These are phyloP conservation scores for Venturia effusa DNA, from an alignment of 2,329 filamentous ascomycete genomes.

Conservation along the genomic window DNA sequence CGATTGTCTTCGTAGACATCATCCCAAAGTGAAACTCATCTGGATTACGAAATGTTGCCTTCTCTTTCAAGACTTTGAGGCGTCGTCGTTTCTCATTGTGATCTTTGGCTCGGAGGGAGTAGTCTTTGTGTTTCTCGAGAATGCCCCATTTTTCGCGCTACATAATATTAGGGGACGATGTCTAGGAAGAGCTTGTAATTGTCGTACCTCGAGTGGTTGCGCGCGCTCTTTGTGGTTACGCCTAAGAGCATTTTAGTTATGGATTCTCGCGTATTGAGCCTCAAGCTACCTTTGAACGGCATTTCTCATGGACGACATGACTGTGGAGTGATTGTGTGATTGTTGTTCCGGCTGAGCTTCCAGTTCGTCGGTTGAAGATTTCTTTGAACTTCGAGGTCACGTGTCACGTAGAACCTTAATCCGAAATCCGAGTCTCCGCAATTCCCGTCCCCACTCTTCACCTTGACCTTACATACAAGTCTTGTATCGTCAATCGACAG, in stretches of 20 bases:
- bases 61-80: conserved; percentile 47
- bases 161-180: background rate
- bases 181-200: background rate
- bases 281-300: conserved; percentile 46
- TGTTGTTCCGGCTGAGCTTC: background rate
- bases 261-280: background rate
- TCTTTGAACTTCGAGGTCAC: background rate
- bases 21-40: conserved; percentile 59
- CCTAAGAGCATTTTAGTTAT: conserved; percentile 38
- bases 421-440: background rate
- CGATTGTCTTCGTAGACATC: conserved; percentile 40
- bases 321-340: conserved; percentile 9
- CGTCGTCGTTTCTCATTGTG: conserved; percentile 52
- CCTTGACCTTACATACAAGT: background rate
- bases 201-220: conserved; percentile 55
- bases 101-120: conserved; percentile 53
- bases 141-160: conserved; percentile 72
- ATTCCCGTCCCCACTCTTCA: background rate
- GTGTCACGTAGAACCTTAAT: background rate
- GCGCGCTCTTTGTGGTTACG: conserved; percentile 84
- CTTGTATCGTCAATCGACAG: background rate
- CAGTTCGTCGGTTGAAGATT: background rate
- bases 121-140: conserved; percentile 90
- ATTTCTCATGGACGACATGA: conserved; percentile 49
- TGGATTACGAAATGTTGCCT: conserved; percentile 50